Percentiles rank a stretch among this genome's conserved stretches.
These are phyloP conservation scores for Adansonia madagascariensis DNA, from an alignment of 441 rosid genomes.

Conservation along the genomic window DNA sequence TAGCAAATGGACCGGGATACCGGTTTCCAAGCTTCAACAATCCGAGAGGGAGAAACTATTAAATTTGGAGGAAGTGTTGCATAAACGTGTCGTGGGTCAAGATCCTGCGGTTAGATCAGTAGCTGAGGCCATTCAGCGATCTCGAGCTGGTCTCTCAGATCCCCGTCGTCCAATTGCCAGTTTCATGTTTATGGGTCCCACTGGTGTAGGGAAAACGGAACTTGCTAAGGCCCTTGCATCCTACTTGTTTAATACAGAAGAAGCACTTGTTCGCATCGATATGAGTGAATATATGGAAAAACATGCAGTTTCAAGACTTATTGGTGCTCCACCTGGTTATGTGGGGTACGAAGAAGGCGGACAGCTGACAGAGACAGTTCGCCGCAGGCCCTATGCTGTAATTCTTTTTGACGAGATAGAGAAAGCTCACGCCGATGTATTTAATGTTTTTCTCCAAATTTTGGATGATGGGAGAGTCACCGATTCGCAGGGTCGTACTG, in stretches of 20 bases:
- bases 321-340: constrained; percentile 99
- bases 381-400: constrained; percentile 91
- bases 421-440: constrained; percentile 92
- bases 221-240: constrained; percentile 94
- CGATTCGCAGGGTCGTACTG: constrained; percentile 93
- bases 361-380: constrained; percentile 88
- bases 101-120: constrained; percentile 88
- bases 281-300: constrained; percentile 99
- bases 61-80: constrained; percentile 84
- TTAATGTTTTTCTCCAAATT: constrained; percentile 94
- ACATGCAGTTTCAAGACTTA: constrained; percentile 90
- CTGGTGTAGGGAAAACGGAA: constrained; percentile 99
- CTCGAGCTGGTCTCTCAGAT: constrained; percentile 95
- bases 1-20: constrained; percentile 98
- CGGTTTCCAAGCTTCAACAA: constrained; percentile 91
- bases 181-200: constrained; percentile 99
- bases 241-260: constrained; percentile 91
- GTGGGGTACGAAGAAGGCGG: constrained; percentile 99
- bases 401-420: constrained; percentile 98
- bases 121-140: constrained; percentile 95
- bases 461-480: constrained; percentile 97
- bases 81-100: constrained; percentile 91
- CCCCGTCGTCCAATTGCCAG: constrained; percentile 97
- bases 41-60: constrained; percentile 87
- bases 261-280: constrained; percentile 89